These are phyloP conservation scores for Alloteropsis semialata DNA, from an alignment of 176 grass and related monocot genomes.

Conservation along the genomic window DNA sequence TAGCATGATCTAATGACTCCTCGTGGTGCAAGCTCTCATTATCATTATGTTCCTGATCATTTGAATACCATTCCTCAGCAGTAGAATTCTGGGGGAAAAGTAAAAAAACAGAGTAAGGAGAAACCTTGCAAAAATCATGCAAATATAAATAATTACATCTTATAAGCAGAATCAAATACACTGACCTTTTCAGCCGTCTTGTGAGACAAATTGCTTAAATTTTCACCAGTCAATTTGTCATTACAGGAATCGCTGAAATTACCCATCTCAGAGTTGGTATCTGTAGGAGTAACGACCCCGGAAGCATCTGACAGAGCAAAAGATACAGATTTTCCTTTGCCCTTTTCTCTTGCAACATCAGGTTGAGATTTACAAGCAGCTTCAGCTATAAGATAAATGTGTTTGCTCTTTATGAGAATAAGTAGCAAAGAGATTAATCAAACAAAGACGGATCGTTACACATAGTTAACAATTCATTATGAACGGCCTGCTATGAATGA, in stretches of 20 bases:
- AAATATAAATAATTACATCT: background rate
- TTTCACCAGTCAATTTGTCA: slow-evolving; percentile 19
- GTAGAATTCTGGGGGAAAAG: slow-evolving; percentile 23
- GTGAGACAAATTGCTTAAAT: slow-evolving; percentile 17
- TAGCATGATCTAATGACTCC: slow-evolving; percentile 21
- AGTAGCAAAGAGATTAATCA: background rate
- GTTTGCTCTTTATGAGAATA: slow-evolving; percentile 14
- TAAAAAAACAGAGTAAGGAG: background rate
- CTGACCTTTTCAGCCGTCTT: slow-evolving; percentile 28
- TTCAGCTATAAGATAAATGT: slow-evolving; percentile 35
- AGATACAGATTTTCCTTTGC: slow-evolving; percentile 50
- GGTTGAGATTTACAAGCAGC: slow-evolving; percentile 32
- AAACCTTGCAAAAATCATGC: background rate
- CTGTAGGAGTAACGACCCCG: background rate
- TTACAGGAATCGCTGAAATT: slow-evolving; percentile 7
- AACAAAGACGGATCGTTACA: background rate
- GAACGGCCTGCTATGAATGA: background rate
- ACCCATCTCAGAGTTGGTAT: slow-evolving; percentile 21
- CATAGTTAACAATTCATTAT: background rate
- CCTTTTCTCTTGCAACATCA: slow-evolving; percentile 22
- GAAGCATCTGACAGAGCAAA: slow-evolving; percentile 48
- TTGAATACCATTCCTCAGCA: slow-evolving; percentile 15
- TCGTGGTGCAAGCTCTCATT: background rate
- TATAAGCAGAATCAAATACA: background rate
- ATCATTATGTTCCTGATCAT: slow-evolving; percentile 24